Percentiles rank a stretch among this genome's conserved stretches.
Evolutionary conservation across 2,329 filamentous ascomycete genomes (phyloP).

Genomic region (Dichotomopilus funicola): DNA sequence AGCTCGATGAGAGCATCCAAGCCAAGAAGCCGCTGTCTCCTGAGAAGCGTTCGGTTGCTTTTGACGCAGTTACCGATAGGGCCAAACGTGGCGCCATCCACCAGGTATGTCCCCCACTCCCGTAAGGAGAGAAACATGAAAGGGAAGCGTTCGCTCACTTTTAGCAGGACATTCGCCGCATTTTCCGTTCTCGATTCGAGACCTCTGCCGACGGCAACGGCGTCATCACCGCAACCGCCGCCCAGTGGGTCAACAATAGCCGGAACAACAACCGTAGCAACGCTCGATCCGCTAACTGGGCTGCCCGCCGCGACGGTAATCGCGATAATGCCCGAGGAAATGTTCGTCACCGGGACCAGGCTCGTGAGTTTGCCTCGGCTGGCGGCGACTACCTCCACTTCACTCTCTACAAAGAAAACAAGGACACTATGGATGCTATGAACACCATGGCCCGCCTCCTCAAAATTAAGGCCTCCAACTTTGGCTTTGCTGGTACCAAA

Average conservation of each 20-base stretch:
- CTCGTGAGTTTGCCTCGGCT: conserved; percentile 21
- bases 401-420: conserved; percentile 92
- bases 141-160: conserved; percentile 16
- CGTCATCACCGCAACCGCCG: conserved; percentile 60
- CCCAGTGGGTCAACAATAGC: conserved; percentile 41
- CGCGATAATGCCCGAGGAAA: neutral
- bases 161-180: conserved; percentile 57
- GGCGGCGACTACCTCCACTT: conserved; percentile 82
- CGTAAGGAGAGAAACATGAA: neutral
- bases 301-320: conserved; percentile 21
- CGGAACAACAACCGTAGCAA: conserved; percentile 18
- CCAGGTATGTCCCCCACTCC: conserved; percentile 31
- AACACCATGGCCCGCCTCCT: conserved; percentile 68
- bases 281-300: neutral
- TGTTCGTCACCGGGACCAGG: conserved; percentile 10
- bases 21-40: conserved; percentile 25
- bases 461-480: conserved; percentile 67
- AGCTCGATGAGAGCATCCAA: conserved; percentile 35
- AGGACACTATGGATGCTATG: conserved; percentile 89
- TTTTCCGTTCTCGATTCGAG: conserved; percentile 73
- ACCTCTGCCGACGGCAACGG: conserved; percentile 56
- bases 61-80: conserved; percentile 40
- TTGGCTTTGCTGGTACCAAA: conserved; percentile 77
- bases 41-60: conserved; percentile 31
- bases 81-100: conserved; percentile 43